These are phyloP conservation scores for Lactarius trivialis DNA, from an alignment of 768 basidiomycete species.

Conservation along the genomic window DNA sequence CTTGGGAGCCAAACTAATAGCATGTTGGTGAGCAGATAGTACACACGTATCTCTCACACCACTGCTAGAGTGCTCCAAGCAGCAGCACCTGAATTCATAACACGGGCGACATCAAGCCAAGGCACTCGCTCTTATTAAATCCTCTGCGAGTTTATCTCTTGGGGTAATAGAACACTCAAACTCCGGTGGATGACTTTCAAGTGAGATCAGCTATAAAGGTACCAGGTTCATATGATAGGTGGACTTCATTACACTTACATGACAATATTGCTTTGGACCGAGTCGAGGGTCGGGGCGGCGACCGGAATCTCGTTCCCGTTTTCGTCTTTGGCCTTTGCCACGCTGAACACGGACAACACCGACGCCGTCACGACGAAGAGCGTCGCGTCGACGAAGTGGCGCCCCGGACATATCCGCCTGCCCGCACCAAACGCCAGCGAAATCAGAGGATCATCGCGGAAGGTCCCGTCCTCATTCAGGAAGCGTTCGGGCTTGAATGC, in stretches of 20 bases:
- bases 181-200: background rate
- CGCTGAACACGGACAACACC: conserved; percentile 5
- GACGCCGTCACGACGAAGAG: background rate
- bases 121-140: background rate
- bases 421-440: background rate
- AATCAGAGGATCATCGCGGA: background rate
- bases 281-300: background rate
- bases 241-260: too few relatives aligned
- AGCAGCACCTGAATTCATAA: too few relatives aligned
- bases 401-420: background rate
- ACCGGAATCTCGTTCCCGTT: background rate
- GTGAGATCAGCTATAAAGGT: background rate
- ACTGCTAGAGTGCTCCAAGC: too few relatives aligned
- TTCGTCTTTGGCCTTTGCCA: conserved; percentile 4
- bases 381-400: background rate
- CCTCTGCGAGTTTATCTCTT: background rate
- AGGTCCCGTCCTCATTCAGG: conserved; percentile 10
- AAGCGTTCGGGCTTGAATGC: conserved; percentile 27
- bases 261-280: background rate
- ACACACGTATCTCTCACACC: too few relatives aligned
- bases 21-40: too few relatives aligned
- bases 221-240: background rate
- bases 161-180: background rate
- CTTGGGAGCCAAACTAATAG: too few relatives aligned
- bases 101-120: background rate